Evolutionary conservation across 2,329 filamentous ascomycete genomes (phyloP).

Genomic region (Metarhizium guizhouense): DNA sequence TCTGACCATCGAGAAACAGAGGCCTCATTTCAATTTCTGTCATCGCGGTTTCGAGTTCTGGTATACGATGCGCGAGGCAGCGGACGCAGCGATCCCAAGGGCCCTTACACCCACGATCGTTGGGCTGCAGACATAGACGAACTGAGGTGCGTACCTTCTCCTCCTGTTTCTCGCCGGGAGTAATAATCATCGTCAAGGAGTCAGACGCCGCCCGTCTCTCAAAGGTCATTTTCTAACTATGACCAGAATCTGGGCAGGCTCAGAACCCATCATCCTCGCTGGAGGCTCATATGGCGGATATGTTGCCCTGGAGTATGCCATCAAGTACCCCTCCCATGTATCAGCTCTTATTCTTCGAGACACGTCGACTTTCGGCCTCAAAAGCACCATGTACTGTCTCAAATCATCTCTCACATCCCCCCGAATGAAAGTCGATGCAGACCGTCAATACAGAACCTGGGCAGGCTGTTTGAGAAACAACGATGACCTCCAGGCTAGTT

Average conservation of each 20-base stretch:
- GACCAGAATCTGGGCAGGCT: constrained; percentile 12
- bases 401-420: constrained; percentile 8
- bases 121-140: constrained; percentile 17
- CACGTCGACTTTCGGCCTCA: constrained; percentile 13
- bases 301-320: constrained; percentile 13
- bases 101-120: constrained; percentile 14
- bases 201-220: background rate
- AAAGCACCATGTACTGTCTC: constrained; percentile 7
- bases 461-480: constrained; percentile 10
- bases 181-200: too few species aligned
- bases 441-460: constrained; percentile 13
- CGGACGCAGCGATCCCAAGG: constrained; percentile 14
- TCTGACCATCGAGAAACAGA: constrained; percentile 13
- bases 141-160: constrained; percentile 9
- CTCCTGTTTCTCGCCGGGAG: too few species aligned
- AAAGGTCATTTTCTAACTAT: background rate
- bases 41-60: constrained; percentile 11
- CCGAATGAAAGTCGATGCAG: constrained; percentile 9
- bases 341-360: constrained; percentile 14
- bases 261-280: constrained; percentile 13
- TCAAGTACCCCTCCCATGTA: constrained; percentile 11
- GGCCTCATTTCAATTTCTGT: constrained; percentile 12
- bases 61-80: constrained; percentile 17
- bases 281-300: constrained; percentile 16
- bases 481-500: constrained; percentile 9